Base-by-base conservation (phyloP, 179 eudicot species). In the Carnegiea gigantea region DNA sequence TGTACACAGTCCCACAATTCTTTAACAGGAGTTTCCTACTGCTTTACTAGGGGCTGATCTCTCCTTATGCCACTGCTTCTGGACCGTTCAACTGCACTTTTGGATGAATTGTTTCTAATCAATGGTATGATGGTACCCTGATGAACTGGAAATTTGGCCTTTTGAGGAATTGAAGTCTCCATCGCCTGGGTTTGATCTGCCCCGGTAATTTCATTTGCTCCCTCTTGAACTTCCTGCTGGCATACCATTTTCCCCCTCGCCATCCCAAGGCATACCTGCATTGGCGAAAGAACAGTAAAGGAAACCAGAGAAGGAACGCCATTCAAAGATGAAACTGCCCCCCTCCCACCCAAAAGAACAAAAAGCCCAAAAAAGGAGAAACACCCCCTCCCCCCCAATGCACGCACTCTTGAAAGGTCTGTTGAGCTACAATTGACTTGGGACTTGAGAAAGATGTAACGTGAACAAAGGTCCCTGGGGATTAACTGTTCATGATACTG, bases 211-310 rank as follows among this genome's bases (percentile, higher is more conserved):
- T 94, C 99, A 96, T 86, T 79, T 96, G 98, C 60, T 94, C 98
- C 86, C 80, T 94, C 83, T 87, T 86, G 77, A 90, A 90, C 79
- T 87, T 90, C 77, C 97, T 89, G 83, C 86, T 91, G 17, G 96
- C 91, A 75, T 89, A 92, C 98, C 99, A 92, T 81, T 84, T 89
- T 57, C 99, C 99, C 70, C 98, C 97, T 68, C 98, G 89, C 97
- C 96, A 96, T 70, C 99, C 99, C 84, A 96, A 80, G 38, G 84
- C 92, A 80, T 92, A 94, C 82, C 99, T 96, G 90, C 86, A 77
- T 43, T 17, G 33, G 18, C 23, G 68, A 73, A 78, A 78, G 44
- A 40, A 73, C 46, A 44, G 75, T 13, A 48, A 74, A 23, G 10
- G 12, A 60, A 60, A 23, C 67, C 21, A 10, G 13, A 60, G 24